Evolutionary conservation across 495 filamentous ascomycete genomes (phyloP).

Genomic region (Neurospora hispaniola): DNA sequence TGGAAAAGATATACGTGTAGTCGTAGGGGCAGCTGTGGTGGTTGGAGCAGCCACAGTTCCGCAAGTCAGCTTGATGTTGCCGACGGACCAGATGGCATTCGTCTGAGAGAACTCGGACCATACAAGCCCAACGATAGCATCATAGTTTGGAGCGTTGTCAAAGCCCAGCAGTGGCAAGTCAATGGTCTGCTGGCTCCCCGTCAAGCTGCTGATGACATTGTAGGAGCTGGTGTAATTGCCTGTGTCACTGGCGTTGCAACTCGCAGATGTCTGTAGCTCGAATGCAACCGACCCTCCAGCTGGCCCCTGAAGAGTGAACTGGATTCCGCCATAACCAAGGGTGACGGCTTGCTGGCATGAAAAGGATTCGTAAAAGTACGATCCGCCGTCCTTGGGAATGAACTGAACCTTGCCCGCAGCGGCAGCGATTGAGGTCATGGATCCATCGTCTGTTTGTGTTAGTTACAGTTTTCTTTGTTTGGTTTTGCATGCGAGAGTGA

Average conservation of each 20-base stretch:
- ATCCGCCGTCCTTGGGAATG: slow-evolving; percentile 33
- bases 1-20: slow-evolving; percentile 9
- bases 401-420: slow-evolving; percentile 40
- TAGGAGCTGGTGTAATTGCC: slow-evolving; percentile 37
- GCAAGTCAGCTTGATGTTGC: slow-evolving; percentile 43
- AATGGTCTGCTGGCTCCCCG: slow-evolving; percentile 40
- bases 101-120: slow-evolving; percentile 40
- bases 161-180: slow-evolving; percentile 43
- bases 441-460: slow-evolving; percentile 40
- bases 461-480: not conserved
- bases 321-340: slow-evolving; percentile 39
- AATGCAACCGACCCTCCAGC: slow-evolving; percentile 37
- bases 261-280: slow-evolving; percentile 42
- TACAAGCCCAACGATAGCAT: slow-evolving; percentile 40
- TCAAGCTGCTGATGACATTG: slow-evolving; percentile 36
- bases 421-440: slow-evolving; percentile 40
- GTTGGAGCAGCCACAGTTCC: slow-evolving; percentile 10
- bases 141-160: slow-evolving; percentile 35
- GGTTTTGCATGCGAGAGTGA: not conserved
- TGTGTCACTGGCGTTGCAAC: slow-evolving; percentile 23
- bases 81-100: slow-evolving; percentile 38
- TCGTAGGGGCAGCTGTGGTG: slow-evolving; percentile 6
- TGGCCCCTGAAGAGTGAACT: slow-evolving; percentile 46
- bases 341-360: slow-evolving; percentile 35
- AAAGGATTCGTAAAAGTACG: slow-evolving; percentile 52